Percentiles rank a stretch among this genome's conserved stretches.
Conservation (phyloP, 192 early-diverging fungal genomes). For the Spizellomyces sp. region DNA sequence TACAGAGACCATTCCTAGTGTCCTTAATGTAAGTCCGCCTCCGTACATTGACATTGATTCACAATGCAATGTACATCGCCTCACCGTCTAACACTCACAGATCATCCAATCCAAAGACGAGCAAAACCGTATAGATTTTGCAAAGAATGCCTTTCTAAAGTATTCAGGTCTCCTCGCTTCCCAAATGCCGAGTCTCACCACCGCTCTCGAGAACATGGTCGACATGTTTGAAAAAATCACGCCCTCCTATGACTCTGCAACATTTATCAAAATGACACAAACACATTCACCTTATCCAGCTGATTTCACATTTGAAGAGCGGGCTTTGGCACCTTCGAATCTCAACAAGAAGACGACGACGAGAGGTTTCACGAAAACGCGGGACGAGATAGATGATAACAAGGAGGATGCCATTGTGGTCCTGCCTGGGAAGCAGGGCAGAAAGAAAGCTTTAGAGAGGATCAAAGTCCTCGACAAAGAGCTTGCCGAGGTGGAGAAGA, state of each 20-base stretch:
- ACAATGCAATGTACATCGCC: slow-evolving; percentile 1
- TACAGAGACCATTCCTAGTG: slow-evolving; percentile 31
- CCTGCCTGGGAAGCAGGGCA: slow-evolving; percentile 34
- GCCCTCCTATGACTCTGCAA: slow-evolving; percentile 29
- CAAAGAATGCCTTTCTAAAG: slow-evolving; percentile 27
- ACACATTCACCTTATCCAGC: slow-evolving; percentile 31
- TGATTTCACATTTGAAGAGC: slow-evolving; percentile 50
- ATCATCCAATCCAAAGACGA: slow-evolving; percentile 43
- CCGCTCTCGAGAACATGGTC: slow-evolving; percentile 25
- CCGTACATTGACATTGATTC: not conserved
- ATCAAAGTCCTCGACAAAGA: slow-evolving; percentile 51
- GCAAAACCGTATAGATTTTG: slow-evolving; percentile 34
- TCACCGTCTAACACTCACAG: slow-evolving; percentile 18
- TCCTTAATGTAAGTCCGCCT: slow-evolving; percentile 37
- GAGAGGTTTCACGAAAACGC: slow-evolving; percentile 26
- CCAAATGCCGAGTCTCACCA: slow-evolving; percentile 16
- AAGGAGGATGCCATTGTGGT: slow-evolving; percentile 40
- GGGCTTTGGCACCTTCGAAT: slow-evolving; percentile 14
- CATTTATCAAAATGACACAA: slow-evolving; percentile 34
- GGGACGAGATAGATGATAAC: slow-evolving; percentile 16
- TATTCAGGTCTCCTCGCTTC: slow-evolving; percentile 31
- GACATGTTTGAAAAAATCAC: slow-evolving; percentile 34
- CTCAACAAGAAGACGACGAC: slow-evolving; percentile 12
- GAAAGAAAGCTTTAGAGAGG: slow-evolving; percentile 42
- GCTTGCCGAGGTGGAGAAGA: slow-evolving; percentile 40